A percentile compares a stretch with the other conserved stretches of the same genome.
These are phyloP conservation scores for Penicillium sp. DNA, from an alignment of 2,329 filamentous ascomycete species.

Conservation along the genomic window DNA sequence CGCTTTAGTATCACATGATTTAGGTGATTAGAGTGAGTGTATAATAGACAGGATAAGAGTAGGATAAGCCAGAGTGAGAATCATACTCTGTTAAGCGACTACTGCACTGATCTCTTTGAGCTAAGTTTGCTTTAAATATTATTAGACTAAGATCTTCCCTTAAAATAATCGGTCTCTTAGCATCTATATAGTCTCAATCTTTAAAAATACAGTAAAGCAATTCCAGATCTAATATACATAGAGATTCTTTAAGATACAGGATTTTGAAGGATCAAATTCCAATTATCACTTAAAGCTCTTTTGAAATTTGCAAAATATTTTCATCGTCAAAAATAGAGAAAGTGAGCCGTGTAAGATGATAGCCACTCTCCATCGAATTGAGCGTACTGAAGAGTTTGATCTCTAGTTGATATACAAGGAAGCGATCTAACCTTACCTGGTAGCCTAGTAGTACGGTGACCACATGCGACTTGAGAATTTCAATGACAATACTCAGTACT, in stretches of 20 bases:
- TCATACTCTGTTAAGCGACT: background rate
- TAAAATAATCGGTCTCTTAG: background rate
- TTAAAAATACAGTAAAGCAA: background rate
- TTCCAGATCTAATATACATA: background rate
- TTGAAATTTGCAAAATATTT: background rate
- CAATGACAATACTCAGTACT: background rate
- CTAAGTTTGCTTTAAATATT: background rate
- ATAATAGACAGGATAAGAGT: constrained; percentile 25
- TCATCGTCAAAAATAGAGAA: background rate
- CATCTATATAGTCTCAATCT: background rate
- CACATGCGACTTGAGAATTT: background rate
- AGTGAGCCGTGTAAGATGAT: background rate
- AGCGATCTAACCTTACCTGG: background rate
- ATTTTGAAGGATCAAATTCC: background rate
- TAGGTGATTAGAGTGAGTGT: too few relatives aligned
- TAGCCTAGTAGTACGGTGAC: background rate
- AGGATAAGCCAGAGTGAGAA: constrained; percentile 22
- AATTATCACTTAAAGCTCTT: background rate
- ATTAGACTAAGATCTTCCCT: background rate
- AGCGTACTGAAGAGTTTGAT: background rate
- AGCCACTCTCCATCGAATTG: background rate
- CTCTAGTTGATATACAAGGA: background rate
- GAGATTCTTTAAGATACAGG: background rate
- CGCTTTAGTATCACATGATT: background rate
- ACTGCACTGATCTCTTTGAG: background rate